Evolutionary conservation across 192 early-diverging fungal species (phyloP).

Genomic region (Entomortierella lignicola): DNA sequence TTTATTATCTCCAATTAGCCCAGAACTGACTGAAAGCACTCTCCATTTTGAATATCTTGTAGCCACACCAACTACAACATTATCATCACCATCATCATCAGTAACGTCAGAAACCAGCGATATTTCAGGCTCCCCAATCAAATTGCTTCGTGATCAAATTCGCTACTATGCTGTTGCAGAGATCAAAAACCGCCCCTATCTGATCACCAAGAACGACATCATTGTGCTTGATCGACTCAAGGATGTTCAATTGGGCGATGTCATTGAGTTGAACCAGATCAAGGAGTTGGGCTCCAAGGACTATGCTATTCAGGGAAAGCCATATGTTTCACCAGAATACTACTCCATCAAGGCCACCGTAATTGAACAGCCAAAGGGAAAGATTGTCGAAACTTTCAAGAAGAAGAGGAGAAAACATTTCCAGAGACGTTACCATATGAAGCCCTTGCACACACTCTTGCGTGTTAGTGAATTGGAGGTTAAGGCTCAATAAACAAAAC

Average conservation of each 20-base stretch:
- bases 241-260: slow-evolving; percentile 88
- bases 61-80: slow-evolving; percentile 1
- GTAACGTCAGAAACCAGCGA: slow-evolving; percentile 9
- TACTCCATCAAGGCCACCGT: slow-evolving; percentile 87
- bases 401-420: slow-evolving; percentile 85
- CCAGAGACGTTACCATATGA: slow-evolving; percentile 74
- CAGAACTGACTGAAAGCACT: too few species aligned
- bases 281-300: slow-evolving; percentile 88
- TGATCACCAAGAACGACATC: slow-evolving; percentile 90
- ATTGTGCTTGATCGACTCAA: slow-evolving; percentile 86
- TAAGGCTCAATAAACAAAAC: slow-evolving; percentile 54
- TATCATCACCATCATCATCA: slow-evolving; percentile 20
- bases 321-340: slow-evolving; percentile 79
- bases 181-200: slow-evolving; percentile 87
- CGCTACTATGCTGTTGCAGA: slow-evolving; percentile 90
- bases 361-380: slow-evolving; percentile 88
- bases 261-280: slow-evolving; percentile 86
- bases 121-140: slow-evolving; percentile 17
- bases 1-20: too few species aligned
- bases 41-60: background rate
- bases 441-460: slow-evolving; percentile 79
- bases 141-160: slow-evolving; percentile 69
- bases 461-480: slow-evolving; percentile 78
- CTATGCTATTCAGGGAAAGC: slow-evolving; percentile 87
- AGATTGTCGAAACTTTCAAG: slow-evolving; percentile 77